Percentiles rank a stretch among this genome's conserved stretches.
Evolutionary conservation across 495 filamentous ascomycete genomes (phyloP).

Genomic region (Penicillium psychrofluorescens): DNA sequence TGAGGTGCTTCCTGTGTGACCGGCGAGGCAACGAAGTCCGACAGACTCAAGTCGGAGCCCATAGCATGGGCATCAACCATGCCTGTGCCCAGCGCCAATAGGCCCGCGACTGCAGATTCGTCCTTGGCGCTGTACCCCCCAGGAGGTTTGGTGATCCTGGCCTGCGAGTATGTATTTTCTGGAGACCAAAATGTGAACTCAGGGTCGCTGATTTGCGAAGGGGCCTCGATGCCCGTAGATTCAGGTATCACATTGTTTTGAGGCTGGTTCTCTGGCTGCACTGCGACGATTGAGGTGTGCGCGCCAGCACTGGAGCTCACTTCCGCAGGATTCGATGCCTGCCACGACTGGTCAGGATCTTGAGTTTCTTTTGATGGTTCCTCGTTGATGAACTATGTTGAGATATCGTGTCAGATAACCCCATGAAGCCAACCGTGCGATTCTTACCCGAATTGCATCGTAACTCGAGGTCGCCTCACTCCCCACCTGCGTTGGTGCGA

Average conservation of each 20-base stretch:
- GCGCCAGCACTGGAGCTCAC: too few relatives aligned
- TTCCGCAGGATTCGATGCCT: not conserved
- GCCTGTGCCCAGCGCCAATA: slow-evolving; percentile 25
- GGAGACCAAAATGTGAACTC: slow-evolving; percentile 1
- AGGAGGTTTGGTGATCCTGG: not conserved
- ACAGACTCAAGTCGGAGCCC: slow-evolving; percentile 1
- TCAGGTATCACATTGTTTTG: too few relatives aligned
- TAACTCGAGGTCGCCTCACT: slow-evolving; percentile 8
- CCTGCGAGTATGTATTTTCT: not conserved
- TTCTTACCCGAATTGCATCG: slow-evolving; percentile 17
- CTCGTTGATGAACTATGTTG: slow-evolving; percentile 21
- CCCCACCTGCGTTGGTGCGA: slow-evolving; percentile 8
- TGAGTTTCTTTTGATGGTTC: slow-evolving; percentile 2
- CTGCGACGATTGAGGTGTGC: too few relatives aligned
- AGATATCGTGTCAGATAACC: too few relatives aligned
- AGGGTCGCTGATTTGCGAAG: not conserved
- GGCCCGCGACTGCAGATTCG: slow-evolving; percentile 24
- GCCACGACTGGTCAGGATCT: not conserved
- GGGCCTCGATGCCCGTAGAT: too few relatives aligned
- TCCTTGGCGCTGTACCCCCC: slow-evolving; percentile 18
- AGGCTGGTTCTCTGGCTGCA: too few relatives aligned
- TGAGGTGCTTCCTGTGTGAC: not conserved
- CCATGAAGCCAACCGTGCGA: not conserved
- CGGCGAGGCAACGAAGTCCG: slow-evolving; percentile 8
- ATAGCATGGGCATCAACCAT: not conserved